These are phyloP conservation scores for Aspergillus eucalypticola DNA, from an alignment of 2,329 filamentous ascomycete genomes.

Conservation along the genomic window DNA sequence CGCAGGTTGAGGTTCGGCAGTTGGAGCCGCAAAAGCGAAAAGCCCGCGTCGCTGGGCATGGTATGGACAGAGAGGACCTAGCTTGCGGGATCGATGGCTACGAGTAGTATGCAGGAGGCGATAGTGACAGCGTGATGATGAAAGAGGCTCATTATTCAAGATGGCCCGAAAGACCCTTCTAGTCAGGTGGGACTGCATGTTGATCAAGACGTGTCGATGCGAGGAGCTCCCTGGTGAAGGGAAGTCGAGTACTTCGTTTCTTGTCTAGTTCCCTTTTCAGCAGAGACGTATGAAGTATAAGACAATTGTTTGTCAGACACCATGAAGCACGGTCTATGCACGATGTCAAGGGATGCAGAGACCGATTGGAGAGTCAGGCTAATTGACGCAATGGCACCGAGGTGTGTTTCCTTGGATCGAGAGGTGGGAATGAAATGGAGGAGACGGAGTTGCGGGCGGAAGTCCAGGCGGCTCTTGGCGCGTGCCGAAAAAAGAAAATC, in stretches of 20 bases:
- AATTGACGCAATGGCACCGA: neutral
- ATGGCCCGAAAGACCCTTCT: constrained; percentile 48
- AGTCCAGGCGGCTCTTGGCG: constrained; percentile 32
- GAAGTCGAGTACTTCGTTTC: neutral
- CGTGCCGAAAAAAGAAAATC: constrained; percentile 27
- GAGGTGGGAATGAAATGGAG: neutral
- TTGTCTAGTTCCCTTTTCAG: too few relatives aligned
- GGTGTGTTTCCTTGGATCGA: neutral
- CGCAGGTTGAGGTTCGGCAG: constrained; percentile 57
- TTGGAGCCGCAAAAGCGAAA: constrained; percentile 36
- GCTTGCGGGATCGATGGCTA: constrained; percentile 32
- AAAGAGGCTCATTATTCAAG: constrained; percentile 47
- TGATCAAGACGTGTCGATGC: neutral
- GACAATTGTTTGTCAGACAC: neutral
- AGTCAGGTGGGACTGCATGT: constrained; percentile 49
- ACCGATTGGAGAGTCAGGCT: neutral
- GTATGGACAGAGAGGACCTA: constrained; percentile 35
- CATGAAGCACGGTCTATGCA: neutral
- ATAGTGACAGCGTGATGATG: constrained; percentile 39
- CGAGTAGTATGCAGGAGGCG: constrained; percentile 35
- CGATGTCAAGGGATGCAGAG: too few relatives aligned
- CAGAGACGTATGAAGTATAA: neutral
- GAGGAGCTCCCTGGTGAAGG: neutral
- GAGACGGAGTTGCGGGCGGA: constrained; percentile 11
- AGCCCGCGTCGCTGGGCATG: constrained; percentile 34